Percentiles rank a stretch among this genome's conserved stretches.
Evolutionary conservation across 345 rosid species (phyloP).

Genomic region (Moricandia moricandioides): DNA sequence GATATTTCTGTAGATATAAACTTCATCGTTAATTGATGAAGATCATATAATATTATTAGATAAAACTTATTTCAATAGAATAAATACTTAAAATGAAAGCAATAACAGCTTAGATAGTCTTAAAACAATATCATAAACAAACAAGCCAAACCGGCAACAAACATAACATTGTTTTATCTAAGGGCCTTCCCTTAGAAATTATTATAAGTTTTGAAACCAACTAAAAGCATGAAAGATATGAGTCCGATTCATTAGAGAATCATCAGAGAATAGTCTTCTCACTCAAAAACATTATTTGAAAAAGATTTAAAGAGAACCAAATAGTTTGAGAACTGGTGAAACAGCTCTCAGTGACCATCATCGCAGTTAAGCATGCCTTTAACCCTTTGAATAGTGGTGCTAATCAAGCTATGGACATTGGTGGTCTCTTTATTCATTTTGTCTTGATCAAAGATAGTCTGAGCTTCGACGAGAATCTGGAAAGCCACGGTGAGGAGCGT

Average conservation of each 20-base stretch:
- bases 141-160: conserved; percentile 18
- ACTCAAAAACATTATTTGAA: conserved; percentile 10
- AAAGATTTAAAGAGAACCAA: background rate
- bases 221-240: background rate
- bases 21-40: background rate
- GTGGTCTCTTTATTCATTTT: conserved; percentile 46
- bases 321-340: background rate
- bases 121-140: background rate
- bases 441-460: conserved; percentile 13
- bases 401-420: conserved; percentile 52
- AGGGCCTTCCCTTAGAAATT: conserved; percentile 20
- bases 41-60: background rate
- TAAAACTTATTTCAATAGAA: background rate
- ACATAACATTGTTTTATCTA: conserved; percentile 21
- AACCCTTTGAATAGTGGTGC: conserved; percentile 56
- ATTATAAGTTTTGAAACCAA: background rate
- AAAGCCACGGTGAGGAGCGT: conserved; percentile 63
- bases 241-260: conserved; percentile 11
- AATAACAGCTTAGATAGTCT: background rate
- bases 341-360: conserved; percentile 18
- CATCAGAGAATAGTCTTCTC: conserved; percentile 18
- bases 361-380: conserved; percentile 50
- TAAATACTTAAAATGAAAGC: background rate
- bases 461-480: conserved; percentile 62
- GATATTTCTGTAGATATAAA: background rate